Conservation (phyloP, 192 early-diverging fungal genomes). For the Chytriomyces sp. region DNA sequence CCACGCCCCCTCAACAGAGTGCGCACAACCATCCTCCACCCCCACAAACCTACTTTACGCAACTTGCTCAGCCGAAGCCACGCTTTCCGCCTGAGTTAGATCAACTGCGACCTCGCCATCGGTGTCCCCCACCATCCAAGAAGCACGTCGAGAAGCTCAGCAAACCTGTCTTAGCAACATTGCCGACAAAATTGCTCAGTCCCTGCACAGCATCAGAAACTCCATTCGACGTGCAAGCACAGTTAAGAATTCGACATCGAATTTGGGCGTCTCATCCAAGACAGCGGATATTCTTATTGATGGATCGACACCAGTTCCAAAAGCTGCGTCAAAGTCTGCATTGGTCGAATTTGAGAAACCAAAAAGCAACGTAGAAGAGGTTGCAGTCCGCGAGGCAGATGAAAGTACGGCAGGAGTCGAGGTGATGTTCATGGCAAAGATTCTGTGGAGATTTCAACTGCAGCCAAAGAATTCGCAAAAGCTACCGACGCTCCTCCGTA, state of each 20-base stretch:
- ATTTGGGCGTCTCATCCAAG: neutral
- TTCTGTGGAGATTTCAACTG: too few relatives aligned
- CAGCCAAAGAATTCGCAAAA: too few relatives aligned
- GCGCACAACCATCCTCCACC: neutral
- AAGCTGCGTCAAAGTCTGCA: neutral
- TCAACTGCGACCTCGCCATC: neutral
- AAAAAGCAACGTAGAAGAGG: neutral
- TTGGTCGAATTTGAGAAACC: neutral
- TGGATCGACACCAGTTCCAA: neutral
- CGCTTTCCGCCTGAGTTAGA: neutral
- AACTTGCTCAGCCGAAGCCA: conserved; percentile 3
- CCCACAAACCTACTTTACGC: conserved; percentile 2
- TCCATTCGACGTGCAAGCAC: neutral
- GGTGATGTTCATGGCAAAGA: too few relatives aligned
- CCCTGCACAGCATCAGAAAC: neutral
- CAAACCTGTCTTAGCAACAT: neutral
- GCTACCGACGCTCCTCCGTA: too few relatives aligned
- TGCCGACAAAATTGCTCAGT: conserved; percentile 1
- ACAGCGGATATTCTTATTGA: neutral
- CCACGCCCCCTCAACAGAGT: conserved; percentile 3
- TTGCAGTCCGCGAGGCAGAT: neutral
- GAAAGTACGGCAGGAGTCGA: neutral
- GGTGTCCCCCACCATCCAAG: neutral
- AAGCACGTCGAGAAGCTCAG: neutral
- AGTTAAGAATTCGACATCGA: neutral